Conservation (phyloP, 768 basidiomycete genomes). For the Amanita rubescens region DNA sequence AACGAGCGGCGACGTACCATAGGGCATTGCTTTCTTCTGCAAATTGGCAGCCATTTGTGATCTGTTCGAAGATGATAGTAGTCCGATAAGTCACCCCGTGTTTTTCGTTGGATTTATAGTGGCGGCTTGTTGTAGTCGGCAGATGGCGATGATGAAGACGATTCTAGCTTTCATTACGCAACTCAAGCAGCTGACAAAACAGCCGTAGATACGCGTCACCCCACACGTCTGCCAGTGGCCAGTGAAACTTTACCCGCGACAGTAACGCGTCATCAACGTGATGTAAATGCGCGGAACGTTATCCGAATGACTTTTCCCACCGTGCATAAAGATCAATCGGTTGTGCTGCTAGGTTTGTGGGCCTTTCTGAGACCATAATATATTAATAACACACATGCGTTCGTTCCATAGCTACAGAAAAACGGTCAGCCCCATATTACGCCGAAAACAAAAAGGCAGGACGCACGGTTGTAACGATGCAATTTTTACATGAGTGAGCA, state of each 20-base stretch:
- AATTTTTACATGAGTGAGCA: slow-evolving; percentile 97
- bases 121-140: not conserved
- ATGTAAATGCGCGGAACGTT: not conserved
- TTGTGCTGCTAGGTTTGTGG: too few relatives aligned
- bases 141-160: not conserved
- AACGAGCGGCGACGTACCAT: not conserved
- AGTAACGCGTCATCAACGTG: not conserved
- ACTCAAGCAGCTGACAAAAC: not conserved
- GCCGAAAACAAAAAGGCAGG: not conserved
- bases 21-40: not conserved
- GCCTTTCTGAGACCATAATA: too few relatives aligned
- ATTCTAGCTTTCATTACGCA: not conserved
- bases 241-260: too few relatives aligned
- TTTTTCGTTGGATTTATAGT: not conserved
- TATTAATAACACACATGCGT: slow-evolving; percentile 12
- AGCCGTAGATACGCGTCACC: not conserved
- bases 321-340: too few relatives aligned
- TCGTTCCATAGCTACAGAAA: slow-evolving; percentile 42
- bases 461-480: slow-evolving; percentile 89
- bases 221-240: too few relatives aligned
- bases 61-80: not conserved
- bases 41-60: not conserved
- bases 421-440: not conserved
- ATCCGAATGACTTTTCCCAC: too few relatives aligned
- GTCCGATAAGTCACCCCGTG: not conserved